Evolutionary conservation across 208 protist genomes (phyloP).

Genomic region (Novymonas esmeraldas): DNA sequence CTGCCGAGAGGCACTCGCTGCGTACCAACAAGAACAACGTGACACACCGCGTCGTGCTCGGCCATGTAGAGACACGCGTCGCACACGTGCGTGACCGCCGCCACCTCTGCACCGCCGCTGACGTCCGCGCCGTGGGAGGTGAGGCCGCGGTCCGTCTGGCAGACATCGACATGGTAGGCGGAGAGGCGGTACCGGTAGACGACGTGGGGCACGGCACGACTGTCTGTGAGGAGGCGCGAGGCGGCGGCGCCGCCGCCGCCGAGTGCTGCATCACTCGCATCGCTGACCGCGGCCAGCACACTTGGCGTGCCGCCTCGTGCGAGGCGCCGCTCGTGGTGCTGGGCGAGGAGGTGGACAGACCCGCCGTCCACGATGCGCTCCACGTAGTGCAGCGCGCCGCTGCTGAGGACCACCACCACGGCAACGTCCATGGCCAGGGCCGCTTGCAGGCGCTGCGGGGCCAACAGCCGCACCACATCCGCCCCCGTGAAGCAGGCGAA

Average conservation of each 20-base stretch:
- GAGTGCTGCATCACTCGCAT: constrained; percentile 13
- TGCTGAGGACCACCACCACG: constrained; percentile 56
- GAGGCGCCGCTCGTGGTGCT: constrained; percentile 44
- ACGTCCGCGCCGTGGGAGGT: neutral
- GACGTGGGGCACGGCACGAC: constrained; percentile 51
- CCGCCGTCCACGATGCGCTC: constrained; percentile 57
- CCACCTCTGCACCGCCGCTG: neutral
- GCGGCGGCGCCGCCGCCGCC: neutral
- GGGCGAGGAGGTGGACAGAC: constrained; percentile 46
- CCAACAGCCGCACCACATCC: constrained; percentile 63
- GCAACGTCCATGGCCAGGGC: constrained; percentile 70
- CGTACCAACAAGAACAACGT: constrained; percentile 23
- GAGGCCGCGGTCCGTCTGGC: neutral
- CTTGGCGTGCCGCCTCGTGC: too few relatives aligned
- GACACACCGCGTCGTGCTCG: constrained; percentile 18
- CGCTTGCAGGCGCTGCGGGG: constrained; percentile 51
- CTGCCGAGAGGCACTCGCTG: constrained; percentile 16
- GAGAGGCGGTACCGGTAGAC: constrained; percentile 70
- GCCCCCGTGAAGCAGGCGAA: constrained; percentile 38
- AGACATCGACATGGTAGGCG: constrained; percentile 10
- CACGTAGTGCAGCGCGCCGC: constrained; percentile 64
- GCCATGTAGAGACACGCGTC: constrained; percentile 28
- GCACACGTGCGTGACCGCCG: constrained; percentile 14
- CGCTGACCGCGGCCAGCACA: neutral
- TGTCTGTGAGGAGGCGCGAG: constrained; percentile 1